Base-by-base conservation (phyloP, 164 flowering plant genomes). In the Magnolia officinalis region DNA sequence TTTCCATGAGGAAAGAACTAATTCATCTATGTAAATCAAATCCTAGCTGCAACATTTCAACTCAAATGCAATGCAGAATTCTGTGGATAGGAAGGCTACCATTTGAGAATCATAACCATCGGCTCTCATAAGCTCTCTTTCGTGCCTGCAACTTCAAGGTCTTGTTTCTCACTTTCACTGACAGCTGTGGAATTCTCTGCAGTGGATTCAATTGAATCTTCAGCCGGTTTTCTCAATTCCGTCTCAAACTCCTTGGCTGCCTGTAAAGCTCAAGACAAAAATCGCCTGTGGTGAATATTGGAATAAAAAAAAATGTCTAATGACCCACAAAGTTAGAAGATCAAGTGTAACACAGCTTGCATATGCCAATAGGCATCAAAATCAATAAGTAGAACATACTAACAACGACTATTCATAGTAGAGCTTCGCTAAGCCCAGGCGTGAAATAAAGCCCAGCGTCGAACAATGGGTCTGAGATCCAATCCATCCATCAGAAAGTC, bases 211-310 rank as follows among this genome's bases (percentile, higher is more conserved):
- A 50, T 49, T 5, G 73, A 2, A 13, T 86, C 72, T 13, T 87
- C 94, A 0, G 88, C 87, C 5, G 87, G 89, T 82, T 92, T 91
- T 76, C 88, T 92, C 74, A 94, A 81, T 82, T 94, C 98, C 2
- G 92, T 74, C 79, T 92, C 94, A 23, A 92, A 90, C 78, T 92
- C 96, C 80, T 92, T 92, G 2, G 96, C 94, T 65, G 96, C 96
- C 96, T 92, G 90, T 73, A 83, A 75, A 1, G 63, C 76, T 78
- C 59, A 50, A 73, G 16, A 69, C 20, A 8, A 3, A 37, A 58
- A 31, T 8, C 8, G 0, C 11, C 0, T 2, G 7, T 13, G 45
- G 45, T 37, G 23, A 29, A 29, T 65, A 65, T 14, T 65, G 68
- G 68, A 24, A 7, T n/a, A 10, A 14, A 7, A 10, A 14, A 20